phyloP scores from a whole-genome alignment of 768 basidiomycete species.

The Lyophyllum semitale region DNA sequence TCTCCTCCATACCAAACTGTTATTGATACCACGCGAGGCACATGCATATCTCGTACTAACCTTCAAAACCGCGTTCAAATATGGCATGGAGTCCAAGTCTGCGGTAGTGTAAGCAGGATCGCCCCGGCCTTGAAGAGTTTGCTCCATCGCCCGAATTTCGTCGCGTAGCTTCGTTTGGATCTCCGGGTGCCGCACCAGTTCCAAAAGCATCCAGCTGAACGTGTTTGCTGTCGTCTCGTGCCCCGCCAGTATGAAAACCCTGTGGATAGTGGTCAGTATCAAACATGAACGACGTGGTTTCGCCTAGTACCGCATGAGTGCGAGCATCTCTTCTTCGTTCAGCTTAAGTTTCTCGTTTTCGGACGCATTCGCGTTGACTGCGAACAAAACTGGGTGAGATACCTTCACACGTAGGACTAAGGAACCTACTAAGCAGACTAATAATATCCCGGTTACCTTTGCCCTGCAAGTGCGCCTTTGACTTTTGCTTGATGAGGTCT shows the following conservation, averaged over 20 bases:
- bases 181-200: slow-evolving; percentile 58
- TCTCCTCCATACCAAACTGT: slow-evolving; percentile 35
- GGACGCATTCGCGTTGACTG: slow-evolving; percentile 58
- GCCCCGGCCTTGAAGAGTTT: slow-evolving; percentile 35
- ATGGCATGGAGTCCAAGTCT: slow-evolving; percentile 55
- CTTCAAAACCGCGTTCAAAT: slow-evolving; percentile 46
- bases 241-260: slow-evolving; percentile 52
- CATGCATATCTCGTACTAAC: slow-evolving; percentile 21
- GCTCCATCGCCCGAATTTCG: slow-evolving; percentile 52
- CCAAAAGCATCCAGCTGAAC: slow-evolving; percentile 61
- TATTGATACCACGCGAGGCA: not conserved
- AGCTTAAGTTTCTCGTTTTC: slow-evolving; percentile 44
- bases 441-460: slow-evolving; percentile 40
- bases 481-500: slow-evolving; percentile 37
- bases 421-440: slow-evolving; percentile 41
- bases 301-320: slow-evolving; percentile 55
- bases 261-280: slow-evolving; percentile 41
- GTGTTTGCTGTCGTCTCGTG: slow-evolving; percentile 65
- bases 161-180: slow-evolving; percentile 61
- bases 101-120: slow-evolving; percentile 36
- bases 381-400: not conserved
- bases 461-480: slow-evolving; percentile 31
- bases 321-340: slow-evolving; percentile 49
- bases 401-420: not conserved
- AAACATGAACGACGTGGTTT: slow-evolving; percentile 37